These are phyloP conservation scores for Goffeauzyma gilvescens DNA, from an alignment of 768 basidiomycete species.

Conservation along the genomic window DNA sequence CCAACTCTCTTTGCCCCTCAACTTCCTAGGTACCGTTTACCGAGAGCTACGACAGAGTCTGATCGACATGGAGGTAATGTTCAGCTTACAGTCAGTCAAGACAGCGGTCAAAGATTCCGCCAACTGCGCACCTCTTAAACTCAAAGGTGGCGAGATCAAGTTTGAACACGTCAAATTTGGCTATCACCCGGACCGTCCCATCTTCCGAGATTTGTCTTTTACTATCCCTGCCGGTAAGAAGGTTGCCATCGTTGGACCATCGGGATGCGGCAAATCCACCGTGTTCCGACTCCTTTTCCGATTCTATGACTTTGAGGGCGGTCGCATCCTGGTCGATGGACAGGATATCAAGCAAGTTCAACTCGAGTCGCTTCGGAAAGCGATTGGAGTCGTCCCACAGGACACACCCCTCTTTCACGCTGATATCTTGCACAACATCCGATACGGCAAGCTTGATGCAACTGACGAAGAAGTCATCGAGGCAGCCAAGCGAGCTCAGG, in stretches of 20 bases:
- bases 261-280: conserved; percentile 93
- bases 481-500: conserved; percentile 68
- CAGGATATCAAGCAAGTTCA: conserved; percentile 64
- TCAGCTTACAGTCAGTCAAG: conserved; percentile 70
- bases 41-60: conserved; percentile 89
- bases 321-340: conserved; percentile 61
- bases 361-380: conserved; percentile 48
- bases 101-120: conserved; percentile 52
- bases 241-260: conserved; percentile 89
- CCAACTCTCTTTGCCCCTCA: conserved; percentile 85
- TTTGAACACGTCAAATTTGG: conserved; percentile 84
- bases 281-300: conserved; percentile 82
- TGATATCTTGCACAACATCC: conserved; percentile 82
- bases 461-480: conserved; percentile 73
- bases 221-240: conserved; percentile 89
- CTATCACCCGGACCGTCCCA: conserved; percentile 78
- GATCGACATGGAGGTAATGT: conserved; percentile 89
- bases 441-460: conserved; percentile 75
- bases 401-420: conserved; percentile 96
- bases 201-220: conserved; percentile 74
- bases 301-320: conserved; percentile 71
- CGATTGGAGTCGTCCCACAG: conserved; percentile 88
- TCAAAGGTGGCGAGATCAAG: conserved; percentile 68
- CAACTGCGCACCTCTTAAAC: conserved; percentile 45
- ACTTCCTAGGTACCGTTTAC: conserved; percentile 89